A percentile compares a stretch with the other conserved stretches of the same genome.
Evolutionary conservation across 2,329 filamentous ascomycete species (phyloP).

Genomic region (Zymoseptoria passerinii): DNA sequence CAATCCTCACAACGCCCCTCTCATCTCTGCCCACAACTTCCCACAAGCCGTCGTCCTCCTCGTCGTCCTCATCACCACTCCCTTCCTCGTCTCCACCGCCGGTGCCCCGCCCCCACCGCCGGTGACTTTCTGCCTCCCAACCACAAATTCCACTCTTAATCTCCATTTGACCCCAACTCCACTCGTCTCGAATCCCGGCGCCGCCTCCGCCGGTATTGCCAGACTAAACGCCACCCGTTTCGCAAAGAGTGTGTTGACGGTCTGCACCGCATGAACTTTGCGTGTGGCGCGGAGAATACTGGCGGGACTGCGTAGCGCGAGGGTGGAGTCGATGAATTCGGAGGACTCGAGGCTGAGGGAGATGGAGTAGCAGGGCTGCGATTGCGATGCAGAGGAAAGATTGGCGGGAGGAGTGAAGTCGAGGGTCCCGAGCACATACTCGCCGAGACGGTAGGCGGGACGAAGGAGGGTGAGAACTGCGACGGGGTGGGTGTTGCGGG

Average conservation of each 20-base stretch:
- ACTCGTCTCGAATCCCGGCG: constrained; percentile 85
- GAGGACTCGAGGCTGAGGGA: constrained; percentile 77
- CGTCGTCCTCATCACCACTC: constrained; percentile 38
- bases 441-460: constrained; percentile 80
- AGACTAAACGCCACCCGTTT: constrained; percentile 71
- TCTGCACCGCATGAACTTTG: constrained; percentile 66
- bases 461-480: constrained; percentile 83
- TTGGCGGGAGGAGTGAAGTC: constrained; percentile 55
- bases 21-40: constrained; percentile 27
- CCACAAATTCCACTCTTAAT: constrained; percentile 85
- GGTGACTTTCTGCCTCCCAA: constrained; percentile 31
- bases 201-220: constrained; percentile 73
- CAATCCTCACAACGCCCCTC: constrained; percentile 27
- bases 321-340: constrained; percentile 69
- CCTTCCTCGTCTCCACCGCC: constrained; percentile 37
- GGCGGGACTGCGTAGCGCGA: constrained; percentile 76
- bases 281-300: constrained; percentile 82
- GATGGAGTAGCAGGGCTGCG: constrained; percentile 74
- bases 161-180: constrained; percentile 84
- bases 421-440: constrained; percentile 73
- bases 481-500: constrained; percentile 82
- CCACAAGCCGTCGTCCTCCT: not conserved
- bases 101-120: constrained; percentile 12
- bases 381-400: not conserved
- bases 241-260: constrained; percentile 76